Conservation (phyloP, 1,284 basidiomycete species). For the Ustilago lituana region DNA sequence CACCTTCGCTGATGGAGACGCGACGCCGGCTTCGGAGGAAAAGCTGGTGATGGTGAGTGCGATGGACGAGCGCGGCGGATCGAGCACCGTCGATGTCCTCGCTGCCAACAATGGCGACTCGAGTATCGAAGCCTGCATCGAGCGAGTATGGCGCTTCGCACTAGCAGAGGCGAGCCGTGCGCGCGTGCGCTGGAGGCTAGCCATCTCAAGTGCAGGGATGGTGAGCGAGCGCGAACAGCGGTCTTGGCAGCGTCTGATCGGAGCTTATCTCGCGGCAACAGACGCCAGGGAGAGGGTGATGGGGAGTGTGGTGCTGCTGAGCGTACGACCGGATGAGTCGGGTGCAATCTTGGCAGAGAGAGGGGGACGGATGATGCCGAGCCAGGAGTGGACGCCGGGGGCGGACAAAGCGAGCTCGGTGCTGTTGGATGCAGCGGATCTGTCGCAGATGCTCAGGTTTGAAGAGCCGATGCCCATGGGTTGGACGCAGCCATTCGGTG, state of each 20-base stretch:
- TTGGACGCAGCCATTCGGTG: slow-evolving; percentile 24
- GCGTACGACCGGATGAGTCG: slow-evolving; percentile 27
- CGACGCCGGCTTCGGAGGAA: background rate
- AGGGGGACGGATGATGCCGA: slow-evolving; percentile 4
- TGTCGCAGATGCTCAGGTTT: slow-evolving; percentile 27
- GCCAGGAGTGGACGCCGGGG: slow-evolving; percentile 10
- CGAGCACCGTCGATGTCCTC: slow-evolving; percentile 22
- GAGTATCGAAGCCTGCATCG: slow-evolving; percentile 26
- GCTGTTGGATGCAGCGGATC: slow-evolving; percentile 28
- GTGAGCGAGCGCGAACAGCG: slow-evolving; percentile 25
- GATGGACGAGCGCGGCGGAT: slow-evolving; percentile 47
- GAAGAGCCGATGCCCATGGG: slow-evolving; percentile 16
- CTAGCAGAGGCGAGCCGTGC: slow-evolving; percentile 38
- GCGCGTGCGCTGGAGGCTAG: slow-evolving; percentile 40
- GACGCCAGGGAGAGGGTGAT: slow-evolving; percentile 5
- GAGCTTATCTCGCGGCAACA: slow-evolving; percentile 6
- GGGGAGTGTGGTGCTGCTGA: slow-evolving; percentile 19
- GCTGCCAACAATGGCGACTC: slow-evolving; percentile 3
- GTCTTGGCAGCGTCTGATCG: slow-evolving; percentile 27
- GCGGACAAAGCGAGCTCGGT: slow-evolving; percentile 10
- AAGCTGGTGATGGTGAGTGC: slow-evolving; percentile 37
- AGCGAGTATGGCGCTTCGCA: slow-evolving; percentile 43
- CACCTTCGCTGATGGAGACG: background rate
- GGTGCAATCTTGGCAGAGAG: slow-evolving; percentile 16
- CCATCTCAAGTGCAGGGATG: slow-evolving; percentile 25